Conservation (phyloP, 257 asterid species). For the Solanum medicagineum region DNA sequence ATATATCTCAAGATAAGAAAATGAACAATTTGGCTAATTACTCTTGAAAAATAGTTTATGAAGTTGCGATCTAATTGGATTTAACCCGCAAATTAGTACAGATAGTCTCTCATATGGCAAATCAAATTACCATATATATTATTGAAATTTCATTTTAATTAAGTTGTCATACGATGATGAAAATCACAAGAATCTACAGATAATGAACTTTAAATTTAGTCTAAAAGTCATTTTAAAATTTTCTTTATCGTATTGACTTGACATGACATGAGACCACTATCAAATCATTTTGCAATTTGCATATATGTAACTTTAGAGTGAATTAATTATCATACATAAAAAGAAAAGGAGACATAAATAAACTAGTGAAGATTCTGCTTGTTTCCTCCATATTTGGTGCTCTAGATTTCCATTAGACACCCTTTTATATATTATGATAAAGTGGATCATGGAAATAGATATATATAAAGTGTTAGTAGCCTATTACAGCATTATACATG, state of each 20-base stretch:
- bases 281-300: background rate
- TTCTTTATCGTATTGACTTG: background rate
- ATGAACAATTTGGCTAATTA: background rate
- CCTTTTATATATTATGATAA: background rate
- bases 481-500: background rate
- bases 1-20: too few species aligned
- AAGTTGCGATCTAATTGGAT: background rate
- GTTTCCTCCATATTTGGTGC: background rate
- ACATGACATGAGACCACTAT: background rate
- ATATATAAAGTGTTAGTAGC: background rate
- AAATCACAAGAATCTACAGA: too few species aligned
- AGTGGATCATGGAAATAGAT: background rate
- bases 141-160: background rate
- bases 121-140: background rate
- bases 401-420: background rate
- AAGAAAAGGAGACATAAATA: background rate
- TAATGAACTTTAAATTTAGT: background rate
- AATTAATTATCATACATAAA: background rate
- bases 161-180: background rate
- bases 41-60: background rate
- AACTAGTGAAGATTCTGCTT: background rate
- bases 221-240: background rate
- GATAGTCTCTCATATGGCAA: background rate
- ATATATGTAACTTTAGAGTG: background rate
- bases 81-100: background rate